Conservation (phyloP, 139 green algal species). For the Chlorella sp. region DNA sequence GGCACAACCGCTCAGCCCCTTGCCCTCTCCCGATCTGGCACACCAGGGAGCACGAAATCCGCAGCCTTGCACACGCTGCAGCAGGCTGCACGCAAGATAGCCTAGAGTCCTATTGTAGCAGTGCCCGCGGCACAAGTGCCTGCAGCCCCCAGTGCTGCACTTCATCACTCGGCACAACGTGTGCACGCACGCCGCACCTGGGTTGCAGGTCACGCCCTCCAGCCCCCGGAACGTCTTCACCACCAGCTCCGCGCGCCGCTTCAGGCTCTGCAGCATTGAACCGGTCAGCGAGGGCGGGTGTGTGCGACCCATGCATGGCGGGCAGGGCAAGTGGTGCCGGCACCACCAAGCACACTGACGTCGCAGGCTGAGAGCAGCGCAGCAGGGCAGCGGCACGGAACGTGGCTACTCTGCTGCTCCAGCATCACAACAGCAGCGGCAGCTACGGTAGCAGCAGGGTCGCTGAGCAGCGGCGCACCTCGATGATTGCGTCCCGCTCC, state of each 20-base stretch:
- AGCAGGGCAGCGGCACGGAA: background rate
- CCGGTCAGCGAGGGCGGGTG: background rate
- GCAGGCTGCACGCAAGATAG: too few species aligned
- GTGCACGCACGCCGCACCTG: too few species aligned
- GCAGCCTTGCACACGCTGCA: too few species aligned
- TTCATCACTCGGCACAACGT: too few species aligned
- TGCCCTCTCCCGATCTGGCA: too few species aligned
- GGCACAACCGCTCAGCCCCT: background rate
- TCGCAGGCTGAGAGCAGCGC: background rate
- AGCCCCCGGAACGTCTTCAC: slow-evolving; percentile 81
- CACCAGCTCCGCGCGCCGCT: slow-evolving; percentile 80
- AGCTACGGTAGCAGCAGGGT: too few species aligned
- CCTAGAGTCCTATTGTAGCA: too few species aligned
- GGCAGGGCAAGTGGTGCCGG: background rate
- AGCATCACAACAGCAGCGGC: background rate
- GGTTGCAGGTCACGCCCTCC: slow-evolving; percentile 89
- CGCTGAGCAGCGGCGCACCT: slow-evolving; percentile 7
- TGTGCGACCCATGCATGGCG: background rate
- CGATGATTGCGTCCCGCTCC: slow-evolving; percentile 58
- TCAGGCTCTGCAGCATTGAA: slow-evolving; percentile 70
- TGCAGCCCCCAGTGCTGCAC: too few species aligned
- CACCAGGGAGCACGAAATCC: too few species aligned
- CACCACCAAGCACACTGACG: background rate
- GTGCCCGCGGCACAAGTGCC: too few species aligned
- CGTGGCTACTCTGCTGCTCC: too few species aligned